Conservation (phyloP, 257 asterid species). For the Datura wrightii region DNA sequence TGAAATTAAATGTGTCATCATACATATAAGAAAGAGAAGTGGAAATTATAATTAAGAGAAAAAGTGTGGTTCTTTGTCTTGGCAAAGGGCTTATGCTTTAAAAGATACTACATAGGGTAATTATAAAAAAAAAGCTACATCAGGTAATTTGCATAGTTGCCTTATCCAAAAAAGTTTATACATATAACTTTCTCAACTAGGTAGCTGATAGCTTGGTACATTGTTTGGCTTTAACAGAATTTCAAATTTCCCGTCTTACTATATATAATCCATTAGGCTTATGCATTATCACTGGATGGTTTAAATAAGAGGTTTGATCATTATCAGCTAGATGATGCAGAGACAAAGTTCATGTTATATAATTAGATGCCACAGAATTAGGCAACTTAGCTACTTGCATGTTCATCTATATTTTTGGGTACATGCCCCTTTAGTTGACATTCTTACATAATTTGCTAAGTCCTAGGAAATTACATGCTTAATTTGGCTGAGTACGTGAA, state of each 20-base stretch:
- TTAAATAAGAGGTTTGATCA: not conserved
- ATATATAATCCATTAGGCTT: slow-evolving; percentile 11
- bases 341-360: not conserved
- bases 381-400: not conserved
- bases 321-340: slow-evolving; percentile 9
- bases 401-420: slow-evolving; percentile 15
- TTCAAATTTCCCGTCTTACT: not conserved
- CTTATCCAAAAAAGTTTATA: not conserved
- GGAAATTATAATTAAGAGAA: not conserved
- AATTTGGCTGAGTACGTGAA: slow-evolving; percentile 4
- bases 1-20: not conserved
- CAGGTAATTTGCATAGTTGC: not conserved
- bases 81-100: not conserved
- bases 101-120: not conserved
- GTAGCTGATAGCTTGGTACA: not conserved
- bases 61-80: not conserved
- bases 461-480: slow-evolving; percentile 8
- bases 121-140: not conserved
- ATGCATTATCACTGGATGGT: not conserved
- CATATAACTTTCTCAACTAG: not conserved
- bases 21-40: not conserved
- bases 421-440: slow-evolving; percentile 1
- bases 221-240: not conserved
- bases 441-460: not conserved
- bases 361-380: slow-evolving; percentile 4